phyloP scores from a whole-genome alignment of 441 rosid genomes.

The Raphanus hybrid region DNA sequence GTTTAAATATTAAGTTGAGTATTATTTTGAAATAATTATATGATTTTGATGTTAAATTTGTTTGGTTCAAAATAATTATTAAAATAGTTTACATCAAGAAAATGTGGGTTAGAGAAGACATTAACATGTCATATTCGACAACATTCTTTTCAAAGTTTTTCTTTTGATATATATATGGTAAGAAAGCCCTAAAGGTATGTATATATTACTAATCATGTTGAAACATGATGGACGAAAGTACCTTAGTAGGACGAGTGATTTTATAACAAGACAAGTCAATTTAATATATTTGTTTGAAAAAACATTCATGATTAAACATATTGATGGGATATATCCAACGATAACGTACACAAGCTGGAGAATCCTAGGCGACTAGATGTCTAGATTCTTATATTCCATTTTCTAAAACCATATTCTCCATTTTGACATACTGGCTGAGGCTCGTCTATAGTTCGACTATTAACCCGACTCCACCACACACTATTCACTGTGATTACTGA shows the following conservation, averaged over 20 bases:
- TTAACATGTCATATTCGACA: background rate
- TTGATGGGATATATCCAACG: conserved; percentile 26
- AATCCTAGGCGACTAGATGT: conserved; percentile 29
- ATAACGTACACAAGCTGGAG: conserved; percentile 16
- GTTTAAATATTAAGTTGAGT: too few relatives aligned
- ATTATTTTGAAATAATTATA: background rate
- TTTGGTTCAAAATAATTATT: background rate
- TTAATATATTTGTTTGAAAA: conserved; percentile 3
- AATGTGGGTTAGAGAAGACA: background rate
- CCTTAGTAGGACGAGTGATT: conserved; percentile 14
- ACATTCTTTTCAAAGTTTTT: background rate
- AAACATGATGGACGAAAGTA: conserved; percentile 8
- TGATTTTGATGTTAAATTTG: background rate
- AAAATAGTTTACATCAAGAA: background rate
- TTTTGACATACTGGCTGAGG: background rate
- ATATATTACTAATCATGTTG: conserved; percentile 5
- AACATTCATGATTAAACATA: background rate
- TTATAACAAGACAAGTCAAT: background rate
- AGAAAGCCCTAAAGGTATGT: background rate
- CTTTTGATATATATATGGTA: background rate
- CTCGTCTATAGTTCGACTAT: conserved; percentile 8
- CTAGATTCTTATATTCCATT: background rate
- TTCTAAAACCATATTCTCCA: conserved; percentile 9
- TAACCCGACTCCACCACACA: background rate
- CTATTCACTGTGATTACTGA: background rate